Conservation (phyloP, 1,139 yeast genomes). For the Sugiyamaella xylanicola region DNA sequence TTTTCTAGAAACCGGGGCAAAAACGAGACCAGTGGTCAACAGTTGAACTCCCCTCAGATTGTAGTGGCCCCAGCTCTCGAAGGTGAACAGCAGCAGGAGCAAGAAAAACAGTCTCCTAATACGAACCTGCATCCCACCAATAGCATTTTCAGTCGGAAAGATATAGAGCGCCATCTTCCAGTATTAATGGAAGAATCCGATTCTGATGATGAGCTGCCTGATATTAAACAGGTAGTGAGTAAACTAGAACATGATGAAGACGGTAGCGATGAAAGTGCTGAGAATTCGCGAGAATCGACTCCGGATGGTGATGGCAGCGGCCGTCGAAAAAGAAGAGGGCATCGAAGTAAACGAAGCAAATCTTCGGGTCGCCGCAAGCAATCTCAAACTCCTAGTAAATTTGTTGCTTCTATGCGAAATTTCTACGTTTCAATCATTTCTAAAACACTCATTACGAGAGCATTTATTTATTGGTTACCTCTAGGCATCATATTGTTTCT, state of each 20-base stretch:
- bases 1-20: slow-evolving; percentile 22
- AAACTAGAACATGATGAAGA: slow-evolving; percentile 30
- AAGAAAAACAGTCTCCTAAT: not conserved
- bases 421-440: slow-evolving; percentile 35
- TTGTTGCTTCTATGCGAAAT: slow-evolving; percentile 34
- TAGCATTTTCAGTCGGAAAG: slow-evolving; percentile 20
- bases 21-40: not conserved
- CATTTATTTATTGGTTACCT: slow-evolving; percentile 45
- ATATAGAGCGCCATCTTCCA: slow-evolving; percentile 16
- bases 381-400: slow-evolving; percentile 18
- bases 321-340: slow-evolving; percentile 22
- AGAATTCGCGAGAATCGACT: slow-evolving; percentile 19
- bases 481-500: slow-evolving; percentile 44
- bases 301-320: slow-evolving; percentile 26
- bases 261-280: slow-evolving; percentile 9
- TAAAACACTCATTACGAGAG: slow-evolving; percentile 40
- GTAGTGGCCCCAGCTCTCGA: not conserved
- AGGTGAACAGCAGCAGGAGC: not conserved
- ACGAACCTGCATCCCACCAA: not conserved
- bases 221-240: slow-evolving; percentile 37
- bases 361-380: slow-evolving; percentile 11
- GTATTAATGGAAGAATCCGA: slow-evolving; percentile 30
- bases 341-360: slow-evolving; percentile 19
- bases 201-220: slow-evolving; percentile 35
- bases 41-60: not conserved